Conservation (phyloP, 257 asterid genomes). For the Solanum chiquidenum region DNA sequence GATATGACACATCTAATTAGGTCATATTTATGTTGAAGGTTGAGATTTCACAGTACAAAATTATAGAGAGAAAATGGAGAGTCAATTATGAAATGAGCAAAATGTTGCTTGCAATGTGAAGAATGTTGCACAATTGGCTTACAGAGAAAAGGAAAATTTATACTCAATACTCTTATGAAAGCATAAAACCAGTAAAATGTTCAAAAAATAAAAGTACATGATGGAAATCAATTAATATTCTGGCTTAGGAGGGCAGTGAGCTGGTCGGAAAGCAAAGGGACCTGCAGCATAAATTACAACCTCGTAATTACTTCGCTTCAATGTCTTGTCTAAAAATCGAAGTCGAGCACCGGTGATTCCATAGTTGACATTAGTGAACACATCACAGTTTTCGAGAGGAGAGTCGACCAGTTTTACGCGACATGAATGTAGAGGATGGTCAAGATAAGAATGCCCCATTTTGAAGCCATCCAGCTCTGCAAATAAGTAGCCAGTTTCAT, state of each 20-base stretch:
- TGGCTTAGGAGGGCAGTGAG: slow-evolving; percentile 40
- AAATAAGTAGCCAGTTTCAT: slow-evolving; percentile 60
- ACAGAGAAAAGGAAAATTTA: neutral
- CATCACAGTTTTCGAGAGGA: slow-evolving; percentile 41
- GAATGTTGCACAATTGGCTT: neutral
- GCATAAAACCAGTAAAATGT: neutral
- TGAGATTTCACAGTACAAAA: neutral
- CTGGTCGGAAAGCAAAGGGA: slow-evolving; percentile 78
- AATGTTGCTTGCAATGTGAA: neutral
- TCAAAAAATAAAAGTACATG: neutral
- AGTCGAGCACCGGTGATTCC: slow-evolving; percentile 72
- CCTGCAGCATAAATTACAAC: slow-evolving; percentile 63
- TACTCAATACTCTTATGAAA: neutral
- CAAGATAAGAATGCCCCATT: slow-evolving; percentile 56
- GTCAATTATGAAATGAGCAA: neutral
- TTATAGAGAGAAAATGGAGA: neutral
- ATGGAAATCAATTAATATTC: slow-evolving; percentile 4
- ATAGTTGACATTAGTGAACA: slow-evolving; percentile 56
- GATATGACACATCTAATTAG: neutral
- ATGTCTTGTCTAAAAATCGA: slow-evolving; percentile 49
- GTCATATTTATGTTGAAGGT: neutral
- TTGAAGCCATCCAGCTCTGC: slow-evolving; percentile 68
- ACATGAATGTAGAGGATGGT: slow-evolving; percentile 89
- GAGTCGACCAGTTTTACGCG: slow-evolving; percentile 63
- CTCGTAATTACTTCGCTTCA: slow-evolving; percentile 37